These are phyloP conservation scores for Candida smagusa DNA, from an alignment of 1,139 yeast genomes.

Conservation along the genomic window DNA sequence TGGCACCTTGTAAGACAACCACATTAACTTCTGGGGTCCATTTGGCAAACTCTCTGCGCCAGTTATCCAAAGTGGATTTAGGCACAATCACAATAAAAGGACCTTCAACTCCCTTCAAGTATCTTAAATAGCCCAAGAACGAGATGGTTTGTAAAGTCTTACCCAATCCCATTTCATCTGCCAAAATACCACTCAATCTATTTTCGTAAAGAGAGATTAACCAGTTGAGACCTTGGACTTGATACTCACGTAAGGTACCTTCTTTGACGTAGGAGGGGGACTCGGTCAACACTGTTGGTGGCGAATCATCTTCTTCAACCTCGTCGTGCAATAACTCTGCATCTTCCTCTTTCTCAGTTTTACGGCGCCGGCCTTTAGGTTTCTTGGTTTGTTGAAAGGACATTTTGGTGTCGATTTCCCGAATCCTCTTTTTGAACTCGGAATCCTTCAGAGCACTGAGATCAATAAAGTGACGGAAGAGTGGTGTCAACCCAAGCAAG, in stretches of 20 bases:
- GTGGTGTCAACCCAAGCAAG: slow-evolving; percentile 75
- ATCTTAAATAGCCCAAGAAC: slow-evolving; percentile 82
- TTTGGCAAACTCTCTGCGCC: slow-evolving; percentile 88
- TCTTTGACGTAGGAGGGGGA: slow-evolving; percentile 67
- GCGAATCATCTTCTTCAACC: slow-evolving; percentile 51
- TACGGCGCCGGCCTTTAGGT: slow-evolving; percentile 40
- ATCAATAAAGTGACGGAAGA: slow-evolving; percentile 87
- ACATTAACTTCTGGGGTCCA: slow-evolving; percentile 98
- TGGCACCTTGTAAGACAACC: slow-evolving; percentile 81
- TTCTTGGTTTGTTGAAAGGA: slow-evolving; percentile 13
- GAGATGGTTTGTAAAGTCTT: slow-evolving; percentile 48
- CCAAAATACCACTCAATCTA: slow-evolving; percentile 43
- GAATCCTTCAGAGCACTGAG: slow-evolving; percentile 74
- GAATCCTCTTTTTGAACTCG: slow-evolving; percentile 54
- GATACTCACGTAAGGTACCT: slow-evolving; percentile 76
- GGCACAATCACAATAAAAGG: slow-evolving; percentile 94
- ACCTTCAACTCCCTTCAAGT: slow-evolving; percentile 74
- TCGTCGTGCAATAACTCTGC: slow-evolving; percentile 82
- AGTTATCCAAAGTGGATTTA: slow-evolving; percentile 89
- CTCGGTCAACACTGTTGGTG: slow-evolving; percentile 66
- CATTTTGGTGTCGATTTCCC: slow-evolving; percentile 48
- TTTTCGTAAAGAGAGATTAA: slow-evolving; percentile 43
- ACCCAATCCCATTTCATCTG: slow-evolving; percentile 52
- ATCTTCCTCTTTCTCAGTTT: slow-evolving; percentile 89
- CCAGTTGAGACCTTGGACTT: slow-evolving; percentile 52